These are phyloP conservation scores for Amylostereum areolatum DNA, from an alignment of 1,284 basidiomycete species.

Conservation along the genomic window DNA sequence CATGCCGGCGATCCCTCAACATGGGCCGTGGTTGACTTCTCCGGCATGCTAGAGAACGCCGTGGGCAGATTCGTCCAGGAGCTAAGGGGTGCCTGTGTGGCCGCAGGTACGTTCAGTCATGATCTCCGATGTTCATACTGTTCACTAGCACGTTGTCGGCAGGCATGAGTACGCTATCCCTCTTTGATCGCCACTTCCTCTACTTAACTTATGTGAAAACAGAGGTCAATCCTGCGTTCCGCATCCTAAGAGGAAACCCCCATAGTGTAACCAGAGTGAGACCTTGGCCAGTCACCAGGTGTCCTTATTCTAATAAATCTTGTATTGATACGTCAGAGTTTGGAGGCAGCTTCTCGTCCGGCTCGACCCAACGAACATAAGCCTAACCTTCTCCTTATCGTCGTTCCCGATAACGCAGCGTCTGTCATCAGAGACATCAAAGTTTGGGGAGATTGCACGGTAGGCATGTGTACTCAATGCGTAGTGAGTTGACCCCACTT, in stretches of 20 bases:
- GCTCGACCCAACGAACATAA: background rate
- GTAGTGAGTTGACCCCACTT: constrained; percentile 16
- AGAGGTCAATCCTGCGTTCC: too few relatives aligned
- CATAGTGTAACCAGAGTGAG: background rate
- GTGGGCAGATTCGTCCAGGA: background rate
- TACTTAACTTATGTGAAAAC: too few relatives aligned
- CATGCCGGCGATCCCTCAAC: constrained; percentile 10
- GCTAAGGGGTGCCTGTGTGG: background rate
- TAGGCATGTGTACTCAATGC: constrained; percentile 25
- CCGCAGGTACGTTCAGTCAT: constrained; percentile 6
- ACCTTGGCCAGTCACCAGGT: background rate
- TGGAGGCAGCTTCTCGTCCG: background rate
- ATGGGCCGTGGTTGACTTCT: constrained; percentile 20
- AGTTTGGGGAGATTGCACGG: constrained; percentile 34
- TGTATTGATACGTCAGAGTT: background rate
- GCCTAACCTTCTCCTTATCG: background rate
- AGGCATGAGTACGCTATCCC: too few relatives aligned
- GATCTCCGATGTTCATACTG: background rate
- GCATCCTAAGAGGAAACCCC: background rate
- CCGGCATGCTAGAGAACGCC: constrained; percentile 1
- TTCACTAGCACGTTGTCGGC: too few relatives aligned
- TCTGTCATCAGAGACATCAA: constrained; percentile 26
- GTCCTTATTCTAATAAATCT: background rate
- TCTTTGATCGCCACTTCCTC: too few relatives aligned
- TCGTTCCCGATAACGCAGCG: constrained; percentile 13